phyloP scores from a whole-genome alignment of 352 stramenopile genomes.

The Phytophthora foliorum region DNA sequence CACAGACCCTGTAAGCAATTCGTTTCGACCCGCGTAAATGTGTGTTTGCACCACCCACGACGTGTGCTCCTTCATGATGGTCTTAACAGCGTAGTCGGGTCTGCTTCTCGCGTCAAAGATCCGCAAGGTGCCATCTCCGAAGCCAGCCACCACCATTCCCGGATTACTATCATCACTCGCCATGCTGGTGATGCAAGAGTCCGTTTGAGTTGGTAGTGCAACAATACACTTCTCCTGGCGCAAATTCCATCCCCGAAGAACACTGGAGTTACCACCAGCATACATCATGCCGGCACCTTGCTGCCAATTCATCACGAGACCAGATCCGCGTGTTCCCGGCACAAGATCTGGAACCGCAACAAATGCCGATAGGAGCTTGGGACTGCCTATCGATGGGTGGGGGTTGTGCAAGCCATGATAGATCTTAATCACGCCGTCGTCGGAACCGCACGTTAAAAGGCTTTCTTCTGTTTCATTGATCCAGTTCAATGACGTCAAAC shows the following conservation, averaged over 20 bases:
- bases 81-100: constrained; percentile 72
- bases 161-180: constrained; percentile 78
- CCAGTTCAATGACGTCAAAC: constrained; percentile 96
- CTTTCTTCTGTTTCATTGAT: constrained; percentile 96
- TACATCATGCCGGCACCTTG: constrained; percentile 92
- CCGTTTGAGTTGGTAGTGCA: constrained; percentile 87
- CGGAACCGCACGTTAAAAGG: constrained; percentile 95
- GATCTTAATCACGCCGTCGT: constrained; percentile 97
- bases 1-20: constrained; percentile 96
- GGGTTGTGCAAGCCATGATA: constrained; percentile 91
- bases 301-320: constrained; percentile 97
- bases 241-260: constrained; percentile 96
- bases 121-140: constrained; percentile 94
- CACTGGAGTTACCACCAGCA: constrained; percentile 93
- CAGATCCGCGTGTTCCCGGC: constrained; percentile 90
- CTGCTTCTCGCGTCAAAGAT: constrained; percentile 95
- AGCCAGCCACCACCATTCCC: constrained; percentile 92
- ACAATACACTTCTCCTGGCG: constrained; percentile 90
- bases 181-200: constrained; percentile 93
- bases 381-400: constrained; percentile 48
- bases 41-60: constrained; percentile 97
- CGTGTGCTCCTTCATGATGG: constrained; percentile 91
- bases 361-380: constrained; percentile 94
- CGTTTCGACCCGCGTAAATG: constrained; percentile 78
- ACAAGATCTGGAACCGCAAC: constrained; percentile 94